These are phyloP conservation scores for Astrothelium macrocarpum DNA, from an alignment of 495 filamentous ascomycete species.

Conservation along the genomic window DNA sequence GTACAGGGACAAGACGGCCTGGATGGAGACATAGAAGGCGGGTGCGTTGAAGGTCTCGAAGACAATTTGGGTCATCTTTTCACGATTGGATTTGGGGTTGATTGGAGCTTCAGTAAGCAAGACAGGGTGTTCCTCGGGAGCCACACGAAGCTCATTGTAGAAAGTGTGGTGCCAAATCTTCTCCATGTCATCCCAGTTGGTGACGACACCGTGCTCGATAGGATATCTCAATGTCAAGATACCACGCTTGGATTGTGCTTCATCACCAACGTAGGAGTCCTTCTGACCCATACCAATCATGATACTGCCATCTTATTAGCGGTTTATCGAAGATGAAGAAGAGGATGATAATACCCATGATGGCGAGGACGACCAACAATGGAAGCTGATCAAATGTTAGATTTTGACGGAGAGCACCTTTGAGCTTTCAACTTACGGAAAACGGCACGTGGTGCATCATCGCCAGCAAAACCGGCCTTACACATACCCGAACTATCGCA, in stretches of 20 bases:
- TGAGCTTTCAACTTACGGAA: conserved; percentile 79
- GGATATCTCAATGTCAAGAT: conserved; percentile 98
- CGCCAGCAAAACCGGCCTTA: conserved; percentile 99
- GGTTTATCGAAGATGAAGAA: conserved; percentile 9
- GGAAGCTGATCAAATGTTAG: conserved; percentile 56
- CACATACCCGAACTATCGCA: conserved; percentile 93
- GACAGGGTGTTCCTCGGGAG: conserved; percentile 99
- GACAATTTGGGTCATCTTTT: conserved; percentile 99
- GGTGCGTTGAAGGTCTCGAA: conserved; percentile 99
- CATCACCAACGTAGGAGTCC: conserved; percentile 99
- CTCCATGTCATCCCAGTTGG: conserved; percentile 99
- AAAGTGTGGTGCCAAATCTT: conserved; percentile 99
- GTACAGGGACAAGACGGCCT: conserved; percentile 98
- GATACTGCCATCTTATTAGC: conserved; percentile 59
- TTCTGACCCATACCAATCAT: conserved; percentile 99
- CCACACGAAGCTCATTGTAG: conserved; percentile 99
- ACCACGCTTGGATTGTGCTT: conserved; percentile 99
- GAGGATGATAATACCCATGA: conserved; percentile 73
- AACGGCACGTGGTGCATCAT: conserved; percentile 98
- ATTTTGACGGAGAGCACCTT: background rate
- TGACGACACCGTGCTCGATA: conserved; percentile 99
- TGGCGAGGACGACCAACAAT: conserved; percentile 99
- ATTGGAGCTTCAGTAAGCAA: conserved; percentile 98
- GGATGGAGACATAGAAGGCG: conserved; percentile 99
- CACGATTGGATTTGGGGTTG: conserved; percentile 99